phyloP scores from a whole-genome alignment of 2,329 filamentous ascomycete species.

The Fusarium tuaranense region DNA sequence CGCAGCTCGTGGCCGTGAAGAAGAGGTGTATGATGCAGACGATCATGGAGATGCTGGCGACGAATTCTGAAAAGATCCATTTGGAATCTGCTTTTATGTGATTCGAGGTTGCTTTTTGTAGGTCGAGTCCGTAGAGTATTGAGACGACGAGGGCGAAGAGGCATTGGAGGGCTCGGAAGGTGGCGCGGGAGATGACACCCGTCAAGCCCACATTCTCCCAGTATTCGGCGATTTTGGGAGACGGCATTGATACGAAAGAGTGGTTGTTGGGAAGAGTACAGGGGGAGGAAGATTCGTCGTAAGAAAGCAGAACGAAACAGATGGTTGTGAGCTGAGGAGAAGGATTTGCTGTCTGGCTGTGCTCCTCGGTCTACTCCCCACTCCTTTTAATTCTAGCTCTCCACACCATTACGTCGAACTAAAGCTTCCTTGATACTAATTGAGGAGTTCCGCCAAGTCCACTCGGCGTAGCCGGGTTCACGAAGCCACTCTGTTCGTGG shows the following conservation, averaged over 20 bases:
- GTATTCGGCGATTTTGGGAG: not conserved
- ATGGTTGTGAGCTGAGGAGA: not conserved
- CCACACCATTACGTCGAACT: not conserved
- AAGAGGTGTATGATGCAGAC: conserved; percentile 10
- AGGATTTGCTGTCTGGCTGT: not conserved
- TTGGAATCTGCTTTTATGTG: not conserved
- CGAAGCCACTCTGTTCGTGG: not conserved
- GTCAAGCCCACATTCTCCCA: not conserved
- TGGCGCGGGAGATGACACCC: not conserved
- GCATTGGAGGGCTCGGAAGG: conserved; percentile 4
- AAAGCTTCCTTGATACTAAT: not conserved
- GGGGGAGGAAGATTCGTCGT: not conserved
- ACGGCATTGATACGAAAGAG: not conserved
- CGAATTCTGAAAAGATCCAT: conserved; percentile 11
- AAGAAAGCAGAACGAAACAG: not conserved
- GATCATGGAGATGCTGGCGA: conserved; percentile 9
- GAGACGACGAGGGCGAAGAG: conserved; percentile 4
- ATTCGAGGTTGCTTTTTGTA: not conserved
- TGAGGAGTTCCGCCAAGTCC: not conserved
- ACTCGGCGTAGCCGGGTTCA: not conserved
- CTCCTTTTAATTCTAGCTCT: not conserved
- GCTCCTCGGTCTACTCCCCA: not conserved
- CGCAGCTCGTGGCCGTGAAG: not conserved
- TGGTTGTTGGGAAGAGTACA: not conserved
- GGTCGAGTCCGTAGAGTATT: conserved; percentile 11